Conservation (phyloP, 202 grass and related monocot species). For the Carex arenaria region DNA sequence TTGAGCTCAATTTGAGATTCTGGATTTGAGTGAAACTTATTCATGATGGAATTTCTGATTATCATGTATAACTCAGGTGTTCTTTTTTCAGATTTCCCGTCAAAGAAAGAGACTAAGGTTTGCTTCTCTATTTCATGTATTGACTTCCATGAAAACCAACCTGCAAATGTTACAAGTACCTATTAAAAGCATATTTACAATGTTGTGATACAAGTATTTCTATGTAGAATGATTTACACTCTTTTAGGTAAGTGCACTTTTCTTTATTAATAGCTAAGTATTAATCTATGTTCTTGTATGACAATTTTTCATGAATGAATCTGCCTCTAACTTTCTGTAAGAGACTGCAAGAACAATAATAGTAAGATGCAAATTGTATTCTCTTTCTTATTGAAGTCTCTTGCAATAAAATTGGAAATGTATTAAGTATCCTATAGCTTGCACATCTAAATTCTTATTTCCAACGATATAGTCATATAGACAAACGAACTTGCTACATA, state of each 20-base stretch:
- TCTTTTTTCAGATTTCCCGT: conserved; percentile 75
- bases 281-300: neutral
- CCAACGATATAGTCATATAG: neutral
- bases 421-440: neutral
- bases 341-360: neutral
- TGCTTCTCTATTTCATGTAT: conserved; percentile 87
- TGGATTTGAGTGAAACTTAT: conserved; percentile 85
- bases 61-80: conserved; percentile 73
- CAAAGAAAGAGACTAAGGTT: conserved; percentile 82
- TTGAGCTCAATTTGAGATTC: conserved; percentile 70
- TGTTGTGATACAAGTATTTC: neutral
- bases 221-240: neutral
- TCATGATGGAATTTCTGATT: conserved; percentile 88
- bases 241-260: neutral
- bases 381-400: neutral
- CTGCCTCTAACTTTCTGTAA: neutral
- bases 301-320: neutral
- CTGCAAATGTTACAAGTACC: conserved; percentile 41
- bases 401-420: neutral
- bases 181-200: conserved; percentile 8
- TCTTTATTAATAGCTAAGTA: neutral
- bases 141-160: conserved; percentile 97
- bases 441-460: neutral
- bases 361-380: conserved; percentile 9
- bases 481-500: neutral